Evolutionary conservation across 2,329 filamentous ascomycete species (phyloP).

Genomic region (Elsinoe ampelina): DNA sequence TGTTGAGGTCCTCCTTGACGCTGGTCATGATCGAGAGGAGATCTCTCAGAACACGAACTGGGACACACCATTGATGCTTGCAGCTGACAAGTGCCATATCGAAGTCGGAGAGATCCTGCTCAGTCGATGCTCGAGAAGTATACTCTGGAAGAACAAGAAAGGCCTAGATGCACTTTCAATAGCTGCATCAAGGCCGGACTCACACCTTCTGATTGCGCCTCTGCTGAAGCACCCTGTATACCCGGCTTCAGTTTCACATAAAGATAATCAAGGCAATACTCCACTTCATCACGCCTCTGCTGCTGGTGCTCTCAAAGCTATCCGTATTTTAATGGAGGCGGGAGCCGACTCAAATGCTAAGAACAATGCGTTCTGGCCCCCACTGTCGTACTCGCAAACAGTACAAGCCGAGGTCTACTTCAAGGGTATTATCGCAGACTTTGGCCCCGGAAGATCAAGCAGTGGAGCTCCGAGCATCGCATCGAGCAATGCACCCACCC

Average conservation of each 20-base stretch:
- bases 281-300: slow-evolving; percentile 78
- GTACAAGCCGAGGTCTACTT: slow-evolving; percentile 80
- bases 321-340: slow-evolving; percentile 67
- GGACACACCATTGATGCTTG: slow-evolving; percentile 75
- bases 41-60: slow-evolving; percentile 70
- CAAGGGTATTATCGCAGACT: slow-evolving; percentile 63
- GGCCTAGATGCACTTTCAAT: slow-evolving; percentile 53
- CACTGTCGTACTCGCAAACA: slow-evolving; percentile 72
- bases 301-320: slow-evolving; percentile 67
- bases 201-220: slow-evolving; percentile 36
- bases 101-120: slow-evolving; percentile 65
- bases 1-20: slow-evolving; percentile 58
- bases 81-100: slow-evolving; percentile 58
- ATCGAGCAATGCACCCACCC: background rate
- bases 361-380: slow-evolving; percentile 74
- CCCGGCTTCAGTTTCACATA: slow-evolving; percentile 25
- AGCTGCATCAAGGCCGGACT: slow-evolving; percentile 19
- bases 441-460: slow-evolving; percentile 30
- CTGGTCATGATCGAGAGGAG: slow-evolving; percentile 63
- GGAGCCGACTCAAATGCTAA: slow-evolving; percentile 64
- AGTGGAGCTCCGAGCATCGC: background rate
- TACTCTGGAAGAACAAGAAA: slow-evolving; percentile 55
- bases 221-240: slow-evolving; percentile 26
- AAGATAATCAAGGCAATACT: slow-evolving; percentile 69
- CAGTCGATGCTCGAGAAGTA: slow-evolving; percentile 51